Percentiles rank a stretch among this genome's conserved stretches.
These are phyloP conservation scores for Pleurotus tuoliensis DNA, from an alignment of 768 basidiomycete species.

Conservation along the genomic window DNA sequence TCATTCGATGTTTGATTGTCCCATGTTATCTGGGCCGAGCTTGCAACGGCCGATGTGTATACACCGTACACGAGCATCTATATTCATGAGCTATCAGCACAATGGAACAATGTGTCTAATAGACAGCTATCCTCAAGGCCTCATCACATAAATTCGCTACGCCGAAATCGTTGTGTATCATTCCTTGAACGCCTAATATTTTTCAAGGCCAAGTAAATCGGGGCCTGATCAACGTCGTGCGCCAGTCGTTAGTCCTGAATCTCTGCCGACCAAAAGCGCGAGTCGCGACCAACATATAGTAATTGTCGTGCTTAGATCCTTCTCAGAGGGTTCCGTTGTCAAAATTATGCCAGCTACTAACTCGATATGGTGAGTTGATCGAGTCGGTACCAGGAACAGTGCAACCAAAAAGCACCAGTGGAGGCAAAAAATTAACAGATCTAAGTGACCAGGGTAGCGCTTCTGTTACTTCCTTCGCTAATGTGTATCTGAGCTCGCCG, in stretches of 20 bases:
- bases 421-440: neutral
- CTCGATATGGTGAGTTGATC: slow-evolving; percentile 15
- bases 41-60: neutral
- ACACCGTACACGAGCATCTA: too few relatives aligned
- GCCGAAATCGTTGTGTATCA: too few relatives aligned
- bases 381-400: slow-evolving; percentile 13
- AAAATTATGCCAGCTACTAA: neutral
- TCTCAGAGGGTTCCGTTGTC: slow-evolving; percentile 7
- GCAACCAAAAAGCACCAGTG: slow-evolving; percentile 12
- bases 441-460: slow-evolving; percentile 1
- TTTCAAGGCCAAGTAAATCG: too few relatives aligned
- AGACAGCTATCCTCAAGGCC: neutral
- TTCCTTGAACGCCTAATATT: too few relatives aligned
- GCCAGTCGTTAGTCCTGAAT: too few relatives aligned
- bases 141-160: too few relatives aligned
- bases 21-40: neutral
- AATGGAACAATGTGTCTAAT: neutral
- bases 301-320: too few relatives aligned
- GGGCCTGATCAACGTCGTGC: too few relatives aligned
- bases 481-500: neutral
- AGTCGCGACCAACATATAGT: neutral
- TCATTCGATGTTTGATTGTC: neutral
- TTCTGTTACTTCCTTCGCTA: neutral
- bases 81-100: neutral
- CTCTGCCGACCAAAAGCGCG: too few relatives aligned